These are phyloP conservation scores for Musa schizocarpa DNA, from an alignment of 176 grass and related monocot genomes.

Conservation along the genomic window DNA sequence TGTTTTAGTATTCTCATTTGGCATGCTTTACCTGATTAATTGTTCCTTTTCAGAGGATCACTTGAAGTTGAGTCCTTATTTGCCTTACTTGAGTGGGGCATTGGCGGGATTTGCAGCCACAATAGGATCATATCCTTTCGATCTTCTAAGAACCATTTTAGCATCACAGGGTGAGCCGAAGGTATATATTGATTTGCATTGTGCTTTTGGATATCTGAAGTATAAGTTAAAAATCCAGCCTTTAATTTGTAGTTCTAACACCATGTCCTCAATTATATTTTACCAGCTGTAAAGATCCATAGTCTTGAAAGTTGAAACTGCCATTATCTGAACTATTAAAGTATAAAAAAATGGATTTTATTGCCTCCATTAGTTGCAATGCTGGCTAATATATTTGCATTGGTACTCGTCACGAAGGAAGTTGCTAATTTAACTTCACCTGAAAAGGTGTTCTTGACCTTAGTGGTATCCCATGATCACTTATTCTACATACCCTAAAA, in stretches of 20 bases:
- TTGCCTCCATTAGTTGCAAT: no score
- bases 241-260: not conserved
- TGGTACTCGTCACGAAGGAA: no score
- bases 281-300: no score
- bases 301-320: no score
- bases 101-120: constrained; percentile 86
- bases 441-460: no score
- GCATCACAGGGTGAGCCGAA: constrained; percentile 99
- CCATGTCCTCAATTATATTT: not conserved
- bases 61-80: constrained; percentile 75
- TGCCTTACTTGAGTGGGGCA: constrained; percentile 90
- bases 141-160: constrained; percentile 95
- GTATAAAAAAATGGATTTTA: no score
- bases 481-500: no score
- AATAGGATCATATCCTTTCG: constrained; percentile 93
- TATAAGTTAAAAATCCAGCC: not conserved
- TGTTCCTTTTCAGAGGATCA: constrained; percentile 63
- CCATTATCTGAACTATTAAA: no score
- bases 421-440: no score
- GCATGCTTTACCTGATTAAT: constrained; percentile 7
- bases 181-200: constrained; percentile 38
- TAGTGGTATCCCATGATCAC: no score
- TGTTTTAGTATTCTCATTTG: not conserved
- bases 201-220: not conserved
- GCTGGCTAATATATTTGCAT: no score